These are phyloP conservation scores for Cladosporium oxysporum DNA, from an alignment of 2,329 filamentous ascomycete species.

Conservation along the genomic window DNA sequence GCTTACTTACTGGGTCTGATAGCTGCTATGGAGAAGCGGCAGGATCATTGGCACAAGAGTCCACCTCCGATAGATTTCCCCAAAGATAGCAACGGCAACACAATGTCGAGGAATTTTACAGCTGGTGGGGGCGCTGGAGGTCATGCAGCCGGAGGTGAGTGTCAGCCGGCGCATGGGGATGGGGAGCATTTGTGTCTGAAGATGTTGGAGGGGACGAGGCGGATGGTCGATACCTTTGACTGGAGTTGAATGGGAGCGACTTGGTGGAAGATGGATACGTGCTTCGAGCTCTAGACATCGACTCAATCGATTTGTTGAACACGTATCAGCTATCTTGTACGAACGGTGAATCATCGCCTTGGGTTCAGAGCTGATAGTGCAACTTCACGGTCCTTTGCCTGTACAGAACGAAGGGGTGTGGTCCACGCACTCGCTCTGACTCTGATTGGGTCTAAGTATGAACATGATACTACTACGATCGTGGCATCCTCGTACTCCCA, in stretches of 20 bases:
- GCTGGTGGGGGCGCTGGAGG: constrained; percentile 5
- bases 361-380: no score
- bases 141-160: constrained; percentile 12
- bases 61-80: constrained; percentile 13
- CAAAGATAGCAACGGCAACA: constrained; percentile 21
- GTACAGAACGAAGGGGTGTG: no score
- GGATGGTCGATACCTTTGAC: constrained; percentile 31
- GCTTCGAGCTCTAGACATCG: no score
- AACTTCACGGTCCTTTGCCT: neutral
- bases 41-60: constrained; percentile 44
- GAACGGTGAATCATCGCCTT: no score
- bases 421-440: no score
- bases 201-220: constrained; percentile 28
- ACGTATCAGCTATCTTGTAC: no score
- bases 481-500: no score
- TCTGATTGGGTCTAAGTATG: no score
- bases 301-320: no score
- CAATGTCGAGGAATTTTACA: constrained; percentile 16
- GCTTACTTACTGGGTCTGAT: constrained; percentile 41
- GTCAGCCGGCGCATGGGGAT: neutral
- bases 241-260: constrained; percentile 24
- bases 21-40: constrained; percentile 44
- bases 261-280: no score
- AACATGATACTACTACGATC: no score
- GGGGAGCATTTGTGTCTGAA: constrained; percentile 37